Percentiles rank a stretch among this genome's conserved stretches.
Evolutionary conservation across 2,329 filamentous ascomycete species (phyloP).

Genomic region (Raffaelea arxii): DNA sequence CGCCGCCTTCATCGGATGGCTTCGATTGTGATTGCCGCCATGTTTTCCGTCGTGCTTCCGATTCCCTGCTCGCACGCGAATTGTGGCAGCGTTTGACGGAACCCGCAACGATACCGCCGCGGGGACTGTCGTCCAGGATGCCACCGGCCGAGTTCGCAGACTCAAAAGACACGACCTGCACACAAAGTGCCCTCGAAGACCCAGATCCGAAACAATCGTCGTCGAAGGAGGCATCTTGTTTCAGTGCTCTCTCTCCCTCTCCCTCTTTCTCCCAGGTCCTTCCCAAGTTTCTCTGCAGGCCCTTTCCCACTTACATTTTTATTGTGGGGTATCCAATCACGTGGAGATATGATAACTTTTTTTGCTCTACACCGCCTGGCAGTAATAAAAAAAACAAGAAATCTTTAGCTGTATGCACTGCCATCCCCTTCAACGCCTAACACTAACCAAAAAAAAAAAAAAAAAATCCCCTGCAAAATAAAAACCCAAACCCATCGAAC

Average conservation of each 20-base stretch:
- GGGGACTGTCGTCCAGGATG: neutral
- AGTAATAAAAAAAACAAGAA: no score
- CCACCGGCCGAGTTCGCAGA: slow-evolving; percentile 3
- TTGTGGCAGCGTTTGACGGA: neutral
- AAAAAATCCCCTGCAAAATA: neutral
- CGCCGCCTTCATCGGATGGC: neutral
- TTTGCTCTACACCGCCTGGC: neutral
- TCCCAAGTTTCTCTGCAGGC: no score
- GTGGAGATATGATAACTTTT: no score
- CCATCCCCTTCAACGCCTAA: no score
- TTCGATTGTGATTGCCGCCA: neutral
- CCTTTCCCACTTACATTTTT: no score
- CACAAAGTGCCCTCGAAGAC: slow-evolving; percentile 10
- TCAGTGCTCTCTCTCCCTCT: no score
- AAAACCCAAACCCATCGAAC: neutral
- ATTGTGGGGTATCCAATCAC: no score
- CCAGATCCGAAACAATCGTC: slow-evolving; percentile 10
- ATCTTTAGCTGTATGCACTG: no score
- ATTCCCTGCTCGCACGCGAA: no score
- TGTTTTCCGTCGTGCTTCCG: neutral
- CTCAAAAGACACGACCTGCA: slow-evolving; percentile 14
- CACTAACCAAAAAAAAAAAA: neutral
- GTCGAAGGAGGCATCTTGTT: slow-evolving; percentile 10
- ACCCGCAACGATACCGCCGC: slow-evolving; percentile 1
- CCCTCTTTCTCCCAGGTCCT: no score